Conservation (phyloP, 345 rosid genomes). For the Euphorbia lathyris region DNA sequence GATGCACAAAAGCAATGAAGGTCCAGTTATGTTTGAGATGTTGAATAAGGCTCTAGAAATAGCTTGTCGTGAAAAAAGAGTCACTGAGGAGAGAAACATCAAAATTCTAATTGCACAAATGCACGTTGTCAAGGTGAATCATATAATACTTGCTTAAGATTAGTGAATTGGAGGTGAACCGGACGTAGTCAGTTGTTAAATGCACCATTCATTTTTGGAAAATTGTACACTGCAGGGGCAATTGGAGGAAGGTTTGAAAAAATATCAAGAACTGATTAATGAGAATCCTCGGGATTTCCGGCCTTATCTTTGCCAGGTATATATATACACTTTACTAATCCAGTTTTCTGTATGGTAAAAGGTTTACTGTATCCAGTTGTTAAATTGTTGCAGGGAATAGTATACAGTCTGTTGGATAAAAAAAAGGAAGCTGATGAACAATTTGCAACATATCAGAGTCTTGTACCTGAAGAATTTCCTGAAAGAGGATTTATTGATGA, state of each 20-base stretch:
- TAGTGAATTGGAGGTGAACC: background rate
- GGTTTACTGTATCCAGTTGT: background rate
- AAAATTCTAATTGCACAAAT: slow-evolving; percentile 79
- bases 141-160: background rate
- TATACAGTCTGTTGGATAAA: slow-evolving; percentile 71
- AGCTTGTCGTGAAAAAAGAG: slow-evolving; percentile 48
- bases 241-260: slow-evolving; percentile 64
- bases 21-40: slow-evolving; percentile 79
- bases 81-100: slow-evolving; percentile 82
- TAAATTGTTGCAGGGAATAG: slow-evolving; percentile 59
- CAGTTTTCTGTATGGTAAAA: background rate
- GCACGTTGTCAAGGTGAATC: slow-evolving; percentile 69
- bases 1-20: slow-evolving; percentile 83
- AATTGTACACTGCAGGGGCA: slow-evolving; percentile 51
- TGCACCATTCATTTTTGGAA: background rate
- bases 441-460: slow-evolving; percentile 67
- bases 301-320: slow-evolving; percentile 93
- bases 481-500: slow-evolving; percentile 77
- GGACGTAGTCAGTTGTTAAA: background rate
- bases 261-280: slow-evolving; percentile 62
- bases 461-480: slow-evolving; percentile 86
- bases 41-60: slow-evolving; percentile 61
- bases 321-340: background rate
- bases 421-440: slow-evolving; percentile 75
- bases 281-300: slow-evolving; percentile 92